Conservation (phyloP, 1,139 yeast genomes). For the Blastobotrys illinoisensis region DNA sequence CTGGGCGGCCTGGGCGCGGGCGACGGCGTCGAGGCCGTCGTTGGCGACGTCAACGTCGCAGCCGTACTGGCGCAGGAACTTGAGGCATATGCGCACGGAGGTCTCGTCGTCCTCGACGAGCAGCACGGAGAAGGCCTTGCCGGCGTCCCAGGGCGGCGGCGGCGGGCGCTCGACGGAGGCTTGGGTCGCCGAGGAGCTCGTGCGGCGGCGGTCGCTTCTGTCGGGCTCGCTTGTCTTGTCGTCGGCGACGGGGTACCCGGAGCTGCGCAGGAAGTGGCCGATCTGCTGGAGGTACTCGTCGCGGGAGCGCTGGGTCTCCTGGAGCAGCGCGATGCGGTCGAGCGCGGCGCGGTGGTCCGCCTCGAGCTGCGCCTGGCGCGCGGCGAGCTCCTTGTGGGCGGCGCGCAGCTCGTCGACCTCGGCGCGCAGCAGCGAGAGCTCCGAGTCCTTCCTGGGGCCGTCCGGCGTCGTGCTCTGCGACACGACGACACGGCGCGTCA, state of each 20-base stretch:
- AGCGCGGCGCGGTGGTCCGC: conserved; percentile 12
- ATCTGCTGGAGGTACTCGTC: not conserved
- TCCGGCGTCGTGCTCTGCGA: conserved; percentile 19
- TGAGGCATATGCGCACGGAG: conserved; percentile 48
- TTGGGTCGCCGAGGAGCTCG: not conserved
- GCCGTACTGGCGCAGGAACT: conserved; percentile 79
- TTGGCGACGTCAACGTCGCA: conserved; percentile 90
- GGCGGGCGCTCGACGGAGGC: conserved; percentile 1
- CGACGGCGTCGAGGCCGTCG: conserved; percentile 86
- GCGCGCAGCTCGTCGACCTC: conserved; percentile 8
- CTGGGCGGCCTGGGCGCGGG: conserved; percentile 51
- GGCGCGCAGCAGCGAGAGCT: conserved; percentile 8
- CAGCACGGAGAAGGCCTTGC: conserved; percentile 39
- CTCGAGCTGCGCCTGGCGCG: not conserved
- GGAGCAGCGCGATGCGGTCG: conserved; percentile 8
- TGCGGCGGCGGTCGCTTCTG: not conserved
- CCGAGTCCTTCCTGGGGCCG: not conserved
- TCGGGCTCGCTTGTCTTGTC: not conserved
- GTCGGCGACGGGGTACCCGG: not conserved
- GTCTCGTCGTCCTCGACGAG: conserved; percentile 84
- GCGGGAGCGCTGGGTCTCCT: not conserved
- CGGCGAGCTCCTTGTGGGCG: conserved; percentile 9
- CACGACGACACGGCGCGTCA: conserved; percentile 35
- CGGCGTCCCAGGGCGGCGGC: conserved; percentile 9
- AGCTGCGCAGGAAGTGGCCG: not conserved